These are phyloP conservation scores for Monarda citriodora DNA, from an alignment of 305 asterid genomes.

Conservation along the genomic window DNA sequence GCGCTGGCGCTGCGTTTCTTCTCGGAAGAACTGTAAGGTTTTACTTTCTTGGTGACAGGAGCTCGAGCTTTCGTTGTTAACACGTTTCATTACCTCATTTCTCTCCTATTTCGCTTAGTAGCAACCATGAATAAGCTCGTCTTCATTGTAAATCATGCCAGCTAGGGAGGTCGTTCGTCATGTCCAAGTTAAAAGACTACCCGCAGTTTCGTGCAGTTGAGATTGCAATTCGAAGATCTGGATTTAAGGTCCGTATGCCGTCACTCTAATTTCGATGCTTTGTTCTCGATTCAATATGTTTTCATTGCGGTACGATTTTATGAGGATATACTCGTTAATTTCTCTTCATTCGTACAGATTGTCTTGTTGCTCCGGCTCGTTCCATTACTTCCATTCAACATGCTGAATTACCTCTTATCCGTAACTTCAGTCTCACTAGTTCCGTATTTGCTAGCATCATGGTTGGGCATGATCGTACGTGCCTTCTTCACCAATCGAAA, in stretches of 20 bases:
- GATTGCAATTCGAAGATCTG: slow-evolving; percentile 82
- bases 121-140: background rate
- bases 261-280: background rate
- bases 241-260: slow-evolving; percentile 76
- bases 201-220: slow-evolving; percentile 88
- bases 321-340: slow-evolving; percentile 8
- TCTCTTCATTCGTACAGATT: slow-evolving; percentile 52
- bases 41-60: slow-evolving; percentile 13
- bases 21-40: slow-evolving; percentile 94
- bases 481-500: slow-evolving; percentile 4
- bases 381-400: slow-evolving; percentile 92
- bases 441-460: slow-evolving; percentile 82
- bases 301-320: background rate
- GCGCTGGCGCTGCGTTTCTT: slow-evolving; percentile 95
- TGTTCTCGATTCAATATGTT: slow-evolving; percentile 13
- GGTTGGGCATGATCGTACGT: slow-evolving; percentile 96
- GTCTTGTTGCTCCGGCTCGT: slow-evolving; percentile 89
- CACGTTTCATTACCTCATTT: background rate
- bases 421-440: slow-evolving; percentile 78
- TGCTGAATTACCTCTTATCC: slow-evolving; percentile 93
- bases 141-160: slow-evolving; percentile 25
- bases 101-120: background rate
- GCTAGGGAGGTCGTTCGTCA: slow-evolving; percentile 90
- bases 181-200: slow-evolving; percentile 80
- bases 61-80: slow-evolving; percentile 4